Conservation (phyloP, 371 early-diverging fungal species). For the Haplosporangium sp. region DNA sequence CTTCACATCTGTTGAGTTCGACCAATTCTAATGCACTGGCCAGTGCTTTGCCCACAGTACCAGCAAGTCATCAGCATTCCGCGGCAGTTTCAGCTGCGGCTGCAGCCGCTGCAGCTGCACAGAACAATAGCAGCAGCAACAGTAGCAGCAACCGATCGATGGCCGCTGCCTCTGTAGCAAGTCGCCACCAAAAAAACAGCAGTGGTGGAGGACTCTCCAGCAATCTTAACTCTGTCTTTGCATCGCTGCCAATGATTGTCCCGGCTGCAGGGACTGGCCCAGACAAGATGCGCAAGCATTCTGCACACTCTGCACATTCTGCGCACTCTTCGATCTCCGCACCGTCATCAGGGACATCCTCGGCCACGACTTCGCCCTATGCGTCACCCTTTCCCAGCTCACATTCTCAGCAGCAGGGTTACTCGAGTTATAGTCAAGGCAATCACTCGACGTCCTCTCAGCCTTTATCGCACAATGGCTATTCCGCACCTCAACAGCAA, state of each 20-base stretch:
- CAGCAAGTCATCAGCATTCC: constrained; percentile 47
- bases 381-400: constrained; percentile 31
- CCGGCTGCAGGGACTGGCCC: constrained; percentile 15
- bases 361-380: constrained; percentile 43
- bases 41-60: constrained; percentile 37
- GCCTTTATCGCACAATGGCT: not conserved
- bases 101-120: constrained; percentile 42
- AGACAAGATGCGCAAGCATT: constrained; percentile 24
- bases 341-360: constrained; percentile 34
- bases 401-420: not conserved
- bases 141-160: not conserved
- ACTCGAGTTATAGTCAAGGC: constrained; percentile 7
- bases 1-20: not conserved
- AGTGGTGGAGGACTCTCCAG: constrained; percentile 3
- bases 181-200: constrained; percentile 24
- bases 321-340: constrained; percentile 30
- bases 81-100: constrained; percentile 50
- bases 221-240: not conserved
- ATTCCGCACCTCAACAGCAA: constrained; percentile 2
- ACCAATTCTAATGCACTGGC: constrained; percentile 27
- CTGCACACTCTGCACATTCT: constrained; percentile 25
- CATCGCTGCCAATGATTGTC: not conserved
- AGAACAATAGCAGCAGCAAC: constrained; percentile 16
- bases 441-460: constrained; percentile 11
- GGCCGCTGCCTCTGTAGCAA: constrained; percentile 4